These are phyloP conservation scores for Pterula multifida DNA, from an alignment of 1,284 basidiomycete species.

Conservation along the genomic window DNA sequence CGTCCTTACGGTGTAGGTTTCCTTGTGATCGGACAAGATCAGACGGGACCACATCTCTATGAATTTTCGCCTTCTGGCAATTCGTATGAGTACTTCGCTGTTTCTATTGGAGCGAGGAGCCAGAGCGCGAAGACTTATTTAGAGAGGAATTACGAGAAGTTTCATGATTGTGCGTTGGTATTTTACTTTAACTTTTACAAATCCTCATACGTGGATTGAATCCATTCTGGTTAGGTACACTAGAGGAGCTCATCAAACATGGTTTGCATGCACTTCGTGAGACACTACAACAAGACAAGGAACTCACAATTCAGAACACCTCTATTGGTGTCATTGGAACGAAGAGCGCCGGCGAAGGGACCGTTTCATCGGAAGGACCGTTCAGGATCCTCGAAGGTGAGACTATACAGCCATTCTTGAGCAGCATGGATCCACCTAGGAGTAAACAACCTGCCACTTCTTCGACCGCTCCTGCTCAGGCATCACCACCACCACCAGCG, in stretches of 20 bases:
- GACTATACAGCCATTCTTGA: slow-evolving; percentile 56
- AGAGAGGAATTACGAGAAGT: slow-evolving; percentile 87
- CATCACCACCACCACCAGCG: slow-evolving; percentile 23
- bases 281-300: slow-evolving; percentile 95
- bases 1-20: slow-evolving; percentile 98
- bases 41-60: slow-evolving; percentile 92
- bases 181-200: slow-evolving; percentile 7
- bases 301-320: slow-evolving; percentile 84
- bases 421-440: slow-evolving; percentile 60
- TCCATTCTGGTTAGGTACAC: too few relatives aligned
- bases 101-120: slow-evolving; percentile 95
- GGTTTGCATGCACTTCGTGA: slow-evolving; percentile 89
- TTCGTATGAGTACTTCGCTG: slow-evolving; percentile 96
- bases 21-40: slow-evolving; percentile 93
- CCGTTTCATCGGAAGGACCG: slow-evolving; percentile 33
- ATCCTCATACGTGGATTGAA: too few relatives aligned
- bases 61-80: slow-evolving; percentile 98
- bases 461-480: slow-evolving; percentile 19
- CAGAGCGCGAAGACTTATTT: slow-evolving; percentile 99
- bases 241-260: slow-evolving; percentile 83
- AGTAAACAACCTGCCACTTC: slow-evolving; percentile 19
- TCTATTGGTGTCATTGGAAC: slow-evolving; percentile 86
- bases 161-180: slow-evolving; percentile 62
- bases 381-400: slow-evolving; percentile 80
- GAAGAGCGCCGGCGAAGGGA: slow-evolving; percentile 40